Conservation (phyloP, 257 asterid genomes). For the Oldenlandia corymbosa region DNA sequence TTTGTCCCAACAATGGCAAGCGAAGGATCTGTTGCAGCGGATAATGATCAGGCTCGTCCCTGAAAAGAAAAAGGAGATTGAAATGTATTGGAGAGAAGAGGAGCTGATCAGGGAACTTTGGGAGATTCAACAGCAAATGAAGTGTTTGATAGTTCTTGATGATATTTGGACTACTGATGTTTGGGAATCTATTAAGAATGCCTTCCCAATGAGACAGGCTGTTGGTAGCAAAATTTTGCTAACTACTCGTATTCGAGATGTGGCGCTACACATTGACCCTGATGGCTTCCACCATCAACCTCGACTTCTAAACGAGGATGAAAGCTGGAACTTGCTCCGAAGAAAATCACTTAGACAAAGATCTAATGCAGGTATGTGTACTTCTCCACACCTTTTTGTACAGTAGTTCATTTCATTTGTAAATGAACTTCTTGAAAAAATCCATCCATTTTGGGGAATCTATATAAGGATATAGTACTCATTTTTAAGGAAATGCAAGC, state of each 20-base stretch:
- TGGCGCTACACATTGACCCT: constrained; percentile 2
- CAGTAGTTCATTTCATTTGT: no score
- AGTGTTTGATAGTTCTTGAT: constrained; percentile 1
- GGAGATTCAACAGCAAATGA: neutral
- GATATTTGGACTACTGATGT: neutral
- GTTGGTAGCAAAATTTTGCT: constrained; percentile 3
- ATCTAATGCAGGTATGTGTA: neutral
- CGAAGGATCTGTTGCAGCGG: neutral
- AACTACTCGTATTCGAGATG: neutral
- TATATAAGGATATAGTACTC: no score
- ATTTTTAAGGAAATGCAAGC: neutral
- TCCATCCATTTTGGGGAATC: no score
- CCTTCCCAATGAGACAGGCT: neutral
- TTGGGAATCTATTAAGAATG: neutral
- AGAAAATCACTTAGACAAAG: neutral
- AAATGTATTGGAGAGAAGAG: neutral
- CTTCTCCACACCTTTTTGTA: neutral
- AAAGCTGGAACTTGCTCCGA: neutral
- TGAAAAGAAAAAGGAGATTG: neutral
- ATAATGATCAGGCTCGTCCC: neutral
- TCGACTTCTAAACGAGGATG: neutral
- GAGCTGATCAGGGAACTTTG: neutral
- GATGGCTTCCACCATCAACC: constrained; percentile 7
- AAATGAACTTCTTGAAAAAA: no score
- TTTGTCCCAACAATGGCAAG: constrained; percentile 1